Conservation (phyloP, 2,329 filamentous ascomycete species). For the Talaromyces funiculosus region DNA sequence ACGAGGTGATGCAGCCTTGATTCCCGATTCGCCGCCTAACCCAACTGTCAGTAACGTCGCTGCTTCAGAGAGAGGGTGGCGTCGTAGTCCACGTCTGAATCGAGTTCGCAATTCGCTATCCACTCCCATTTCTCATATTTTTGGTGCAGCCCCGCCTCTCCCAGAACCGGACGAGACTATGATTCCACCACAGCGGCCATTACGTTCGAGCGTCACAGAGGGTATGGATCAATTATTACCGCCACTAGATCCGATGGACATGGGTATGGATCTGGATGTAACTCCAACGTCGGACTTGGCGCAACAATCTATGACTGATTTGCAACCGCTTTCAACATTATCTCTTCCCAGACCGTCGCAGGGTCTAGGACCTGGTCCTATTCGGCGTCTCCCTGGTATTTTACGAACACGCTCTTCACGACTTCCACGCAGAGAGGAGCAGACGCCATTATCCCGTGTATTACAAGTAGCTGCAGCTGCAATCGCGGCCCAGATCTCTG, state of each 20-base stretch:
- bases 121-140: constrained; percentile 40
- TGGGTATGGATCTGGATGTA: constrained; percentile 37
- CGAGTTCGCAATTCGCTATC: constrained; percentile 42
- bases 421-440: constrained; percentile 52
- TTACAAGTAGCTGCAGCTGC: constrained; percentile 59
- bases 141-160: constrained; percentile 31
- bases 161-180: constrained; percentile 22
- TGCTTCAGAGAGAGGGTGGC: constrained; percentile 31
- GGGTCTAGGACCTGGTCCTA: constrained; percentile 26
- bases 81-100: constrained; percentile 36
- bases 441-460: constrained; percentile 57
- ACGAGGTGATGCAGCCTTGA: constrained; percentile 28
- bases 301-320: constrained; percentile 32
- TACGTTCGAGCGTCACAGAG: constrained; percentile 26
- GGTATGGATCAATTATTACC: constrained; percentile 31
- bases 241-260: constrained; percentile 35
- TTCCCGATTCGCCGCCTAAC: constrained; percentile 25
- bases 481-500: constrained; percentile 60
- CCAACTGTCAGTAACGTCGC: constrained; percentile 23
- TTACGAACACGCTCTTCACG: constrained; percentile 51
- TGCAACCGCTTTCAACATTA: constrained; percentile 2
- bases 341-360: constrained; percentile 21
- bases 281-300: constrained; percentile 39
- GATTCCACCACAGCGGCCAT: constrained; percentile 25
- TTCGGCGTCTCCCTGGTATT: constrained; percentile 37